A percentile compares a stretch with the other conserved stretches of the same genome.
Evolutionary conservation across 805 yeast genomes (phyloP).

Genomic region (Kluyveromyces lactis): DNA sequence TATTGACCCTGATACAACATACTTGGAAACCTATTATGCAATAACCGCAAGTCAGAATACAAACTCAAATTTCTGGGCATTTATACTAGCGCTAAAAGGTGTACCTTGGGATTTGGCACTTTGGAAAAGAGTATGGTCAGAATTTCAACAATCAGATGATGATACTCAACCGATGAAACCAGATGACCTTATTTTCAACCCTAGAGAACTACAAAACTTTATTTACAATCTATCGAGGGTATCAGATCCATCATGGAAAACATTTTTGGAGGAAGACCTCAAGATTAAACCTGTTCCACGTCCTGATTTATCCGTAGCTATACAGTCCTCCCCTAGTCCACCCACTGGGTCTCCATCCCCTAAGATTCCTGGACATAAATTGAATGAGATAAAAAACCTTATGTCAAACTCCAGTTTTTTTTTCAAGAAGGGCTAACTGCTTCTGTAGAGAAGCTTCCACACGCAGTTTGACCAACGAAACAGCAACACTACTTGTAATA

Average conservation of each 20-base stretch:
- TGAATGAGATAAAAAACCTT: conserved; percentile 13
- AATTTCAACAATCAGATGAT: conserved; percentile 11
- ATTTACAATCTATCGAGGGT: conserved; percentile 18
- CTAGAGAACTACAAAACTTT: conserved; percentile 8
- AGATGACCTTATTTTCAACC: conserved; percentile 2
- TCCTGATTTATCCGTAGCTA: conserved; percentile 1
- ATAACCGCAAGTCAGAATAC: conserved; percentile 20
- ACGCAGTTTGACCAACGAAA: too few species aligned
- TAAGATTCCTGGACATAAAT: conserved; percentile 9
- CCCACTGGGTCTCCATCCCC: conserved; percentile 4
- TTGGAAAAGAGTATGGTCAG: conserved; percentile 24
- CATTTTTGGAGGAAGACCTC: conserved; percentile 20
- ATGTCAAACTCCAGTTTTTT: conserved; percentile 17
- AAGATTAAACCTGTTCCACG: conserved; percentile 13
- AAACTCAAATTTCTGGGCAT: conserved; percentile 23
- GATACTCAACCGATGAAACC: not conserved
- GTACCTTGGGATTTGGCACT: conserved; percentile 23
- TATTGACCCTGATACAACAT: conserved; percentile 38
- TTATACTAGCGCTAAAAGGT: conserved; percentile 23
- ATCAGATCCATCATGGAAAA: conserved; percentile 23
- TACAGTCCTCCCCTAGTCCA: conserved; percentile 2
- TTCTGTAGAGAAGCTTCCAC: not conserved
- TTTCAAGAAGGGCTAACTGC: conserved; percentile 1
- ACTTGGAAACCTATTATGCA: conserved; percentile 29
- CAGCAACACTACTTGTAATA: too few species aligned